Conservation (phyloP, 1,139 yeast genomes). For the Saccharomyces hybrid region DNA sequence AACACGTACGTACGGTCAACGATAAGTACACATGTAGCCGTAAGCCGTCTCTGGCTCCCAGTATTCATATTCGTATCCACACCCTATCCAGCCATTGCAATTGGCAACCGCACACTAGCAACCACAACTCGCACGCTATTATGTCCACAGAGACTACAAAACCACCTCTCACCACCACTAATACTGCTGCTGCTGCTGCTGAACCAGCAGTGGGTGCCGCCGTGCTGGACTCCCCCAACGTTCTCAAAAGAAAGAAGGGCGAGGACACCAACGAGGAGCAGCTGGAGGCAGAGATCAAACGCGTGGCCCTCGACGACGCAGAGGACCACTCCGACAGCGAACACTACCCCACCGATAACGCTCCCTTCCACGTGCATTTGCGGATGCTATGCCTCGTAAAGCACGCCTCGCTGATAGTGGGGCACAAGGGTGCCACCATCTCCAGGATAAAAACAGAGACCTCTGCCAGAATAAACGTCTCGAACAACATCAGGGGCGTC, state of each 20-base stretch:
- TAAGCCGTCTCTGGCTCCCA: not conserved
- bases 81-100: not conserved
- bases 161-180: no score
- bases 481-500: constrained; percentile 65
- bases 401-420: constrained; percentile 70
- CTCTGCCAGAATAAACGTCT: constrained; percentile 62
- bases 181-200: no score
- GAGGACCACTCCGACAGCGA: constrained; percentile 2
- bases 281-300: constrained; percentile 10
- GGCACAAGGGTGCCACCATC: constrained; percentile 69
- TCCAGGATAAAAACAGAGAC: constrained; percentile 59
- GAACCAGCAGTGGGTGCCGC: not conserved
- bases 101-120: not conserved
- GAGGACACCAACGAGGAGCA: constrained; percentile 7
- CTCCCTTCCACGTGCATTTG: constrained; percentile 45
- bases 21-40: not conserved
- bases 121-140: not conserved
- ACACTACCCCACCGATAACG: constrained; percentile 5
- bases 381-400: constrained; percentile 69
- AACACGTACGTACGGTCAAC: not conserved
- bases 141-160: not conserved
- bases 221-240: not conserved
- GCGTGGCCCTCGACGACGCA: constrained; percentile 10
- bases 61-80: not conserved
- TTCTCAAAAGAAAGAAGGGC: constrained; percentile 8